Conservation (phyloP, 1,284 basidiomycete species). For the Phylloboletellus chloephorus region DNA sequence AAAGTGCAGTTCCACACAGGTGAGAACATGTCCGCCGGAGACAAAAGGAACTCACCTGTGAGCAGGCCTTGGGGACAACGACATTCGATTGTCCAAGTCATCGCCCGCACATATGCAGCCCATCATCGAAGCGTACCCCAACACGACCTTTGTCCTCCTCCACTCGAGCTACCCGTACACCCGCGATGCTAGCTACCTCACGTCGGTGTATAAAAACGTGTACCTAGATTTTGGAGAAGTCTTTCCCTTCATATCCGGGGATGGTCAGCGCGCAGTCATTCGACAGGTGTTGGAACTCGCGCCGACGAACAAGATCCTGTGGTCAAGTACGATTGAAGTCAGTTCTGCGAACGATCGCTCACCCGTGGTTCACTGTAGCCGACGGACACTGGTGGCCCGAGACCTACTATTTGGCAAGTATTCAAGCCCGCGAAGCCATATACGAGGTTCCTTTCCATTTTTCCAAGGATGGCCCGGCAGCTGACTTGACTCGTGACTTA, state of each 20-base stretch:
- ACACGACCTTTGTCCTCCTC: slow-evolving; percentile 58
- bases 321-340: slow-evolving; percentile 55
- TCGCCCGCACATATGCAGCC: slow-evolving; percentile 65
- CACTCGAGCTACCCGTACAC: slow-evolving; percentile 72
- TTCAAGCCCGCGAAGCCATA: slow-evolving; percentile 58
- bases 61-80: slow-evolving; percentile 60
- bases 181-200: slow-evolving; percentile 68
- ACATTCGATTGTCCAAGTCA: slow-evolving; percentile 53
- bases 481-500: slow-evolving; percentile 7
- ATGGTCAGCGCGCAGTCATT: slow-evolving; percentile 55
- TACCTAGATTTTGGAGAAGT: slow-evolving; percentile 76
- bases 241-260: slow-evolving; percentile 61
- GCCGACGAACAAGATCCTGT: slow-evolving; percentile 72
- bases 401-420: slow-evolving; percentile 59
- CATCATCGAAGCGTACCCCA: slow-evolving; percentile 56
- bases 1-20: slow-evolving; percentile 77
- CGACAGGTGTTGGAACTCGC: slow-evolving; percentile 62
- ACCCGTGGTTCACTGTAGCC: slow-evolving; percentile 35
- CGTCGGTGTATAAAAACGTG: slow-evolving; percentile 64
- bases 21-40: slow-evolving; percentile 2
- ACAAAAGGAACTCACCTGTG: slow-evolving; percentile 2
- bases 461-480: not conserved
- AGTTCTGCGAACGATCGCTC: not conserved
- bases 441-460: slow-evolving; percentile 43
- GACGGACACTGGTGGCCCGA: slow-evolving; percentile 80